Evolutionary conservation across 345 rosid genomes (phyloP), one percentile per base, ranked within the genome.

Genomic region (Angophora floribunda): DNA sequence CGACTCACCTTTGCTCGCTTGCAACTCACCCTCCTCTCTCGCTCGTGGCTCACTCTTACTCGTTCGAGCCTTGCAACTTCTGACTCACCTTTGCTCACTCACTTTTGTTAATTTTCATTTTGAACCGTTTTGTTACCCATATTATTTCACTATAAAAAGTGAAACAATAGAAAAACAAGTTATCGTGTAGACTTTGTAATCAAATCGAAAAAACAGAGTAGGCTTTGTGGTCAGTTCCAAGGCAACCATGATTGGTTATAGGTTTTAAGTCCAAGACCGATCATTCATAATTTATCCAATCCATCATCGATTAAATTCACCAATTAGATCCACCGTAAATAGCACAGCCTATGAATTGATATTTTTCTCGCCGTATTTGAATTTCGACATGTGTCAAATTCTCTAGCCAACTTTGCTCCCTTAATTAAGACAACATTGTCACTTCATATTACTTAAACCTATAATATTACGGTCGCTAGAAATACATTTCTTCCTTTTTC

Each of bases 341-440:
- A 70, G 9, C 0, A 0, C 9, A 13, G 32, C 47, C 4, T 0
- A 0, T 32, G 24, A 70, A 19, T 9, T 41, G 7, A 75, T 32
- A 32, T 67, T 67, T 67, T 22, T 5, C 22, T 7, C 16, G 30
- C 4, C 4, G 41, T 7, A 4, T 32, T 6, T 6, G 1, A 67
- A 15, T 32, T 30, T 32, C 6, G 1, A 32, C 15, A 30, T 2
- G 78, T 2, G 3, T 30, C 7, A 47, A 36, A 67, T 36, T 17
- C 8, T 36, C 41, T 4, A 0, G 4, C 49, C 7, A 9, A 1
- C 13, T 36, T 36, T 0, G 2, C 82, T 41, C 0, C 1, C 12
- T 21, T 1, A 0, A 36, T 36, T 9, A 10, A 70, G 2, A 9
- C 13, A 2, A 19, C 0, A 2, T 17, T 0, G 0, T 70, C 0